Base-by-base conservation (phyloP, 805 yeast genomes). In the Wickerhamomyces xylosicus region DNA sequence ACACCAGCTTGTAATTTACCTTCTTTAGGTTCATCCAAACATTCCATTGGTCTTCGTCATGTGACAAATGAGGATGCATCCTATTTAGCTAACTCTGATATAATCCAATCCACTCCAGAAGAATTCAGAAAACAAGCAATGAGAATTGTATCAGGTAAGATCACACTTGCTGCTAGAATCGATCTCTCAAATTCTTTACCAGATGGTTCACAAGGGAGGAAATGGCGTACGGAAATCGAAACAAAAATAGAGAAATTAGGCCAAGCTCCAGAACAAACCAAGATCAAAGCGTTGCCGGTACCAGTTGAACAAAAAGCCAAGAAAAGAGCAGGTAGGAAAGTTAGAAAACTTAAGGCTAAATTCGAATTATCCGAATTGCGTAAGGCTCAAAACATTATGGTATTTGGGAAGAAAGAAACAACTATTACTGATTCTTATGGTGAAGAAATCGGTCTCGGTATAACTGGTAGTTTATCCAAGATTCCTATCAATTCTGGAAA, bases 1-100 rank as follows among this genome's bases (percentile, higher is more conserved):
- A 74, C 84, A 0, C 95, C 96, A 0, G 69, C 95, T 3, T 85
- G 97, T 50, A 90, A 90, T 53, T 51, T 90, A 18, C 77, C 95
- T 0, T 74, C 94, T 0, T 61, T 85, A 36, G 96, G 95, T 0
- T 25, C n/a, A n/a, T 71, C 72, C 13, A 69, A 68, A 33, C 59
- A 69, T 38, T 57, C 59, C 32, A 48, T 56, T 41, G 56, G 64
- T 0, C n/a, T n/a, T n/a, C n/a, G n/a, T n/a, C n/a, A n/a, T n/a
- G n/a, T n/a, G n/a, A n/a, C n/a, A n/a, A n/a, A n/a, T n/a, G n/a
- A n/a, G n/a, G n/a, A n/a, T n/a, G n/a, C n/a, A n/a, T n/a, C n/a
- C n/a, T n/a, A n/a, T n/a, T n/a, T n/a, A n/a, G n/a, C n/a, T n/a
- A n/a, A n/a, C n/a, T 64, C 76, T 32, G 82, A 74, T 1, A 40